Percentiles rank a stretch among this genome's conserved stretches.
phyloP scores from a whole-genome alignment of 2,329 filamentous ascomycete genomes.

The Lecanicillium sp. region DNA sequence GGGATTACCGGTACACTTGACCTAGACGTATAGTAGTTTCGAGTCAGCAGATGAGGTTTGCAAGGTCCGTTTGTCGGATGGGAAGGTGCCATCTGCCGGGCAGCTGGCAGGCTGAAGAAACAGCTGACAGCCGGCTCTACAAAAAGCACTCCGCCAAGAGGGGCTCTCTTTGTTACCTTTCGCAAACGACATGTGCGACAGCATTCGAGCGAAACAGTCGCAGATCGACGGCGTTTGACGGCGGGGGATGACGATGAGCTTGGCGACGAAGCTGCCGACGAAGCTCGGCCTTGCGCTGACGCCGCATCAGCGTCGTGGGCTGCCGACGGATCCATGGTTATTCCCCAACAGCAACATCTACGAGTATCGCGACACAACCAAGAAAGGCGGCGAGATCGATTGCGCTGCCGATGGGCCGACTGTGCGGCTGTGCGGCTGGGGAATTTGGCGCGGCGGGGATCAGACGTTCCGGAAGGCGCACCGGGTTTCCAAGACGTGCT shows the following conservation, averaged over 20 bases:
- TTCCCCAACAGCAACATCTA: too few species aligned
- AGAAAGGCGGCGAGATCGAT: too few species aligned
- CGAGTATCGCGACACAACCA: too few species aligned
- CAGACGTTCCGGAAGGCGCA: too few species aligned
- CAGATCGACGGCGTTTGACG: constrained; percentile 23
- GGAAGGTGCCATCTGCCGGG: neutral
- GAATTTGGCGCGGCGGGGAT: too few species aligned
- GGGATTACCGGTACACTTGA: constrained; percentile 32
- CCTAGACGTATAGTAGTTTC: constrained; percentile 18
- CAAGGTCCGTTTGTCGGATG: too few species aligned
- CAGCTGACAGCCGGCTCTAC: neutral
- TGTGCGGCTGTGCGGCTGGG: too few species aligned
- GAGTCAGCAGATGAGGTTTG: constrained; percentile 1
- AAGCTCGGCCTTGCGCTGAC: constrained; percentile 3
- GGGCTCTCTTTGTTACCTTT: constrained; percentile 27
- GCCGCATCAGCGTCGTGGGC: constrained; percentile 1
- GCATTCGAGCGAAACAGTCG: constrained; percentile 19
- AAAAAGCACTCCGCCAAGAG: too few species aligned
- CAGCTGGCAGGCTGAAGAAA: neutral
- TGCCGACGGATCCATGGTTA: constrained; percentile 3
- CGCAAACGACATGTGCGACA: constrained; percentile 29
- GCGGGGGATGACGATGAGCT: constrained; percentile 13
- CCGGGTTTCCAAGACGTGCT: too few species aligned
- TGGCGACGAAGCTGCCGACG: constrained; percentile 8
- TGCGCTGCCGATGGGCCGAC: too few species aligned